Evolutionary conservation across 2,329 filamentous ascomycete species (phyloP), one percentile per base, ranked within the genome.

Genomic region (Chaetomiaceae sp.): DNA sequence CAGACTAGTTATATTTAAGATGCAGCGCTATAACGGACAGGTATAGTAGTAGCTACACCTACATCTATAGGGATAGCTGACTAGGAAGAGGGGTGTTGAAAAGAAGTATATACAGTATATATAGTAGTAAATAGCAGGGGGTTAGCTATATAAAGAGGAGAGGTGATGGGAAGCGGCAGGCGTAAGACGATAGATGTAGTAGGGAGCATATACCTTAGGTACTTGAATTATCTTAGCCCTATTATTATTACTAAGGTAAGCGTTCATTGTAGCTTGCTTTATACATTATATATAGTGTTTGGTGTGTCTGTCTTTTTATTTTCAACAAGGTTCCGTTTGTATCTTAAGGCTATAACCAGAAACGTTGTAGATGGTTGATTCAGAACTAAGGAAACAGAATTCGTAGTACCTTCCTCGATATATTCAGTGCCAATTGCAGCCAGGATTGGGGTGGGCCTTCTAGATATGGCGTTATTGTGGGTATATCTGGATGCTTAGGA

Each of bases 211-310:
- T 59, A 60, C 57, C 56, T 57, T 39, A 6, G 12, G 53, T 51
- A 48, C 55, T 51, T 61, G 57, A 58, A 60, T 60, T 56, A 61
- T 60, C 57, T 31, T 54, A 59, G 44, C 50, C 38, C 51, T 49
- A 50, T 57, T 56, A 56, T 58, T 52, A 53, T 50, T 50, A 44
- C 38, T 23, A n/a, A 35, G 48, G 38, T 41, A 49, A 31, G n/a
- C n/a, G n/a, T n/a, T n/a, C n/a, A n/a, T n/a, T n/a, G n/a, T n/a
- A n/a, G n/a, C n/a, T n/a, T n/a, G n/a, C n/a, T n/a, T n/a, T n/a
- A n/a, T n/a, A n/a, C n/a, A n/a, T n/a, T n/a, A n/a, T n/a, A n/a
- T 34, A 44, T 42, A 23, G 35, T 46, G 51, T 44, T 46, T 51
- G 37, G 10, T 51, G 42, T 30, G 40, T 4, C 19, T 17, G 41